Conservation (phyloP, 305 asterid species). For the Fraxinus nigra region DNA sequence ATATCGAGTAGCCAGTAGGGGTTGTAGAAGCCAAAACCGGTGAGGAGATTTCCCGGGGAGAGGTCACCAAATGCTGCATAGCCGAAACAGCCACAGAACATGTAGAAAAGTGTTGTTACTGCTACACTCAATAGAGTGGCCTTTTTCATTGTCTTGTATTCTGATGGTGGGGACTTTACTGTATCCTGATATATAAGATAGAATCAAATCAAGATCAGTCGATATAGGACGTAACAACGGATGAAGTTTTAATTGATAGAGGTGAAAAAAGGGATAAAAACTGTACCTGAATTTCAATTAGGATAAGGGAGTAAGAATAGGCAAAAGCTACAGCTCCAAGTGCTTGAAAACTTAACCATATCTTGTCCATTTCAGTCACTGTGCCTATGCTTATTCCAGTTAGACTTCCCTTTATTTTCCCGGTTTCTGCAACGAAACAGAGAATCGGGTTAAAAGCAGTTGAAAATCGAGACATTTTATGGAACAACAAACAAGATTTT, state of each 20-base stretch:
- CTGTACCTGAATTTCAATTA: slow-evolving; percentile 67
- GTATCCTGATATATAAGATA: slow-evolving; percentile 38
- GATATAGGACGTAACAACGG: neutral
- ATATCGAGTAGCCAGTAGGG: slow-evolving; percentile 62
- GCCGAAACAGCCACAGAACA: slow-evolving; percentile 65
- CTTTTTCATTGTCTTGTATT: slow-evolving; percentile 54
- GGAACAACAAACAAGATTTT: slow-evolving; percentile 7
- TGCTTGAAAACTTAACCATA: slow-evolving; percentile 68
- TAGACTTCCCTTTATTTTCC: slow-evolving; percentile 52
- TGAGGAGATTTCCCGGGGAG: slow-evolving; percentile 58
- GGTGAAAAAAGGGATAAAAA: neutral
- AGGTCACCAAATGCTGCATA: slow-evolving; percentile 65
- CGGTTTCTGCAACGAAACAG: slow-evolving; percentile 39
- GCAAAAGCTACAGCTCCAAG: slow-evolving; percentile 81
- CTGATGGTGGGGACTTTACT: slow-evolving; percentile 62
- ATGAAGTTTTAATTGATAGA: neutral
- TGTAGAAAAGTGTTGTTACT: slow-evolving; percentile 55
- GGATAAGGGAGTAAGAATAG: slow-evolving; percentile 56
- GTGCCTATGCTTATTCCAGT: slow-evolving; percentile 51
- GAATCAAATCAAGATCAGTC: neutral
- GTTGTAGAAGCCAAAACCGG: slow-evolving; percentile 73
- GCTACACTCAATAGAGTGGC: slow-evolving; percentile 47
- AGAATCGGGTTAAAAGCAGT: neutral
- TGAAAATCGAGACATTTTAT: neutral
- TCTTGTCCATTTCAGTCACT: slow-evolving; percentile 49